Evolutionary conservation across 768 basidiomycete species (phyloP).

Genomic region (Termitomyces sp.): DNA sequence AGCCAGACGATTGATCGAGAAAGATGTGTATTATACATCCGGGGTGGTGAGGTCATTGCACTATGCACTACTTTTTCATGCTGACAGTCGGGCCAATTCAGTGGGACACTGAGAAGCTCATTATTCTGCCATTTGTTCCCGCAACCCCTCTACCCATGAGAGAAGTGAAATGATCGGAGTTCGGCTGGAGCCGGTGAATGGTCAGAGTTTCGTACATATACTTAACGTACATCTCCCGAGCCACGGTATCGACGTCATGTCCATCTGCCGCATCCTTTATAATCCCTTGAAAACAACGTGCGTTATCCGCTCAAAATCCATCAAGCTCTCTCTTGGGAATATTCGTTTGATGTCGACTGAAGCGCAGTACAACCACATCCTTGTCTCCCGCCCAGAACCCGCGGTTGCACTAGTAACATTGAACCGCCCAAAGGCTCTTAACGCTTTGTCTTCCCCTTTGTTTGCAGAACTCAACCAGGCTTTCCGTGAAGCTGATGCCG

Average conservation of each 20-base stretch:
- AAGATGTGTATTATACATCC: slow-evolving; percentile 31
- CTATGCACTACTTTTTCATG: neutral
- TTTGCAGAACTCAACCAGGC: slow-evolving; percentile 81
- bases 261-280: slow-evolving; percentile 15
- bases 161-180: slow-evolving; percentile 5
- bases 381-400: slow-evolving; percentile 62
- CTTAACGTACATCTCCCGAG: neutral
- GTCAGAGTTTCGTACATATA: neutral
- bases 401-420: slow-evolving; percentile 77
- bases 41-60: slow-evolving; percentile 27
- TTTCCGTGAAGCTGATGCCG: slow-evolving; percentile 61
- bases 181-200: neutral
- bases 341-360: slow-evolving; percentile 44
- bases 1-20: slow-evolving; percentile 24
- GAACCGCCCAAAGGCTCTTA: slow-evolving; percentile 86
- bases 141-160: slow-evolving; percentile 23
- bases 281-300: slow-evolving; percentile 10
- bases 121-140: slow-evolving; percentile 42
- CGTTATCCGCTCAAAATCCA: slow-evolving; percentile 5
- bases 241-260: slow-evolving; percentile 14
- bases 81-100: slow-evolving; percentile 14
- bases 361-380: slow-evolving; percentile 54
- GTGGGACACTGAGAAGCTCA: slow-evolving; percentile 58
- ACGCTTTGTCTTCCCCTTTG: slow-evolving; percentile 78
- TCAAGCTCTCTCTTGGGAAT: slow-evolving; percentile 8